Conservation (phyloP, 352 stramenopile genomes). For the Phytophthora sp. region DNA sequence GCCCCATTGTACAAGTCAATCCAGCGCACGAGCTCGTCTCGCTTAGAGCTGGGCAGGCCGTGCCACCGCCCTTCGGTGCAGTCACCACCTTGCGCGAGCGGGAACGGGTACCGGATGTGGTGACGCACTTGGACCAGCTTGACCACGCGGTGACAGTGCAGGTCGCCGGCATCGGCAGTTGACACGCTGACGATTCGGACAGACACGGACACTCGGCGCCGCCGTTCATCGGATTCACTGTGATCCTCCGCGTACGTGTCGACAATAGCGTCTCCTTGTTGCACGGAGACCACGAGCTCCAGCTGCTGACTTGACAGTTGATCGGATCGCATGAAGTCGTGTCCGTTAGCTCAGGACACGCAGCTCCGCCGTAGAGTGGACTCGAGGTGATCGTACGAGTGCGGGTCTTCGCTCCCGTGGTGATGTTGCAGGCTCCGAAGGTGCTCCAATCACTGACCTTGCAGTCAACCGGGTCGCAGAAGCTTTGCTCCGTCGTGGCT, state of each 20-base stretch:
- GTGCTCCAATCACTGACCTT: slow-evolving; percentile 44
- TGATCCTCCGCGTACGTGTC: slow-evolving; percentile 40
- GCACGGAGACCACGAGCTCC: slow-evolving; percentile 38
- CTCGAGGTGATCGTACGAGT: slow-evolving; percentile 35
- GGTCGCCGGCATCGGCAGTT: slow-evolving; percentile 45
- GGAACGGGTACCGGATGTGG: slow-evolving; percentile 38
- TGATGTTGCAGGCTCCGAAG: slow-evolving; percentile 44
- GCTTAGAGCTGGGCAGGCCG: slow-evolving; percentile 44
- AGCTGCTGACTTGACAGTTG: slow-evolving; percentile 54
- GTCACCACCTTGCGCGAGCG: slow-evolving; percentile 51
- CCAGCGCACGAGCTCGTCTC: slow-evolving; percentile 45
- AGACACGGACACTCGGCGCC: slow-evolving; percentile 51
- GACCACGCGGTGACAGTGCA: slow-evolving; percentile 59
- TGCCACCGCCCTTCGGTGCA: slow-evolving; percentile 39
- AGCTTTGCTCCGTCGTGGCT: slow-evolving; percentile 32
- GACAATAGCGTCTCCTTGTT: slow-evolving; percentile 35
- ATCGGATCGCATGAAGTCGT: slow-evolving; percentile 51
- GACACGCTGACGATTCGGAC: slow-evolving; percentile 45
- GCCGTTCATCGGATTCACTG: slow-evolving; percentile 38
- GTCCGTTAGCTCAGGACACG: slow-evolving; percentile 38
- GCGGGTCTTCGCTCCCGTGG: slow-evolving; percentile 43
- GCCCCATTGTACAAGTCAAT: slow-evolving; percentile 54
- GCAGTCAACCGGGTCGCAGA: slow-evolving; percentile 56
- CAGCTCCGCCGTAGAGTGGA: slow-evolving; percentile 44
- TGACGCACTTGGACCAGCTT: slow-evolving; percentile 53